These are phyloP conservation scores for Cercospora janseana DNA, from an alignment of 2,329 filamentous ascomycete genomes.

Conservation along the genomic window DNA sequence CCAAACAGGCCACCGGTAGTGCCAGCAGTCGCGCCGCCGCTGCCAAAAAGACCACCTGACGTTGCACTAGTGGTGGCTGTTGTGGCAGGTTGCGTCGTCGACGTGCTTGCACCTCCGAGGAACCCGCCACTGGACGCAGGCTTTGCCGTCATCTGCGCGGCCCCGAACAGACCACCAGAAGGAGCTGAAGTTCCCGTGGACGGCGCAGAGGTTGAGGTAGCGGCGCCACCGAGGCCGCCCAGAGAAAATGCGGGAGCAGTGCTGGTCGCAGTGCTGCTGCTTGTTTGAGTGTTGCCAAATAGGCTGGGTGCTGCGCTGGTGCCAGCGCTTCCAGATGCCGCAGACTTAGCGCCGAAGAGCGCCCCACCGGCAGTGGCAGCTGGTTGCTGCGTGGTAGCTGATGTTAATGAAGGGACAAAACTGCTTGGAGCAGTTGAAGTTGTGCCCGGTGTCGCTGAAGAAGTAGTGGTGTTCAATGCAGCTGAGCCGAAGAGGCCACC, in stretches of 20 bases:
- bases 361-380: neutral
- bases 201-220: slow-evolving; percentile 5
- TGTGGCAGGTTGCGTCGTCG: slow-evolving; percentile 5
- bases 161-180: slow-evolving; percentile 7
- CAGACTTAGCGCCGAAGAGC: slow-evolving; percentile 4
- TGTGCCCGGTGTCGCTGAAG: slow-evolving; percentile 4
- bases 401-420: slow-evolving; percentile 14
- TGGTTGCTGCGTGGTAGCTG: slow-evolving; percentile 9
- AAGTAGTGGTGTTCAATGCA: slow-evolving; percentile 10
- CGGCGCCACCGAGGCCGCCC: slow-evolving; percentile 3
- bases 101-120: slow-evolving; percentile 5
- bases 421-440: slow-evolving; percentile 4
- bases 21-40: slow-evolving; percentile 7
- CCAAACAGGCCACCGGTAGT: slow-evolving; percentile 15
- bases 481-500: slow-evolving; percentile 7
- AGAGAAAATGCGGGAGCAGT: slow-evolving; percentile 6
- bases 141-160: neutral
- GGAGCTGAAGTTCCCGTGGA: neutral
- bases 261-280: slow-evolving; percentile 5
- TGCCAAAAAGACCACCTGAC: neutral
- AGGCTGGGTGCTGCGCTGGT: slow-evolving; percentile 12
- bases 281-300: slow-evolving; percentile 13
- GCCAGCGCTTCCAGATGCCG: slow-evolving; percentile 1
- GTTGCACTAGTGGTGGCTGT: slow-evolving; percentile 11
- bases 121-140: slow-evolving; percentile 10